Base-by-base conservation (phyloP, 108 stramenopile species). In the Aurantiochytrium sp. region DNA sequence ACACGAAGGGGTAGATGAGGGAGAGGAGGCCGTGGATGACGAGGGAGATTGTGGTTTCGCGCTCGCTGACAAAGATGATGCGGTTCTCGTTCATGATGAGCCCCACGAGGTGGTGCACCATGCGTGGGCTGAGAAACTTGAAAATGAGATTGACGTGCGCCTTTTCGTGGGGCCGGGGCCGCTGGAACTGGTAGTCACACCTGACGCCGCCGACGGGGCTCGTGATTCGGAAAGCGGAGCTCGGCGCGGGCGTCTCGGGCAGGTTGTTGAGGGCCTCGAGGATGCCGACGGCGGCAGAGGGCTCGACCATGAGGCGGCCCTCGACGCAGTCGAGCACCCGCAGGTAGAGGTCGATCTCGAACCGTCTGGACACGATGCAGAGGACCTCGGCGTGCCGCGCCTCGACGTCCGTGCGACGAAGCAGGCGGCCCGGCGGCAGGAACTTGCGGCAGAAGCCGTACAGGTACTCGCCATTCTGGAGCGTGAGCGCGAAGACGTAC, bases 31-130 rank as follows among this genome's bases (percentile, higher is more conserved):
- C 73, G 73, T 81, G 73, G 36, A 81, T 81, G 73, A 81, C 73
- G 39, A 81, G 39, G 12, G 42, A 48, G 19, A 81, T 41, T 19
- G 12, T 24, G 2, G 73, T 81, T 24, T 81, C 73, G 39, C 73
- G 21, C 39, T 81, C 73, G 12, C 42, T 48, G 73, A 81, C 45
- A 48, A 81, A 81, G 1, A 81, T 81, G 1, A 81, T 81, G 45
- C 73, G 73, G 27, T 81, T 41, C 45, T 81, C 73, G 39, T 48
- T 48, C 73, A 81, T 81, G 73, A 81, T 81, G 73, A 48, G 27
- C 42, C 42, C 73, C 45, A 81, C 39, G 24, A 81, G 45, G 42
- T 48, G 30, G 45, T 81, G 73, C 12, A 81, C 27, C 45, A 81
- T 41, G 73, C 45, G 39, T 39, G 73, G 73, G 24, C 27, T 48